These are phyloP conservation scores for Penium margaritaceum DNA, from an alignment of 139 green algal genomes.

Conservation along the genomic window DNA sequence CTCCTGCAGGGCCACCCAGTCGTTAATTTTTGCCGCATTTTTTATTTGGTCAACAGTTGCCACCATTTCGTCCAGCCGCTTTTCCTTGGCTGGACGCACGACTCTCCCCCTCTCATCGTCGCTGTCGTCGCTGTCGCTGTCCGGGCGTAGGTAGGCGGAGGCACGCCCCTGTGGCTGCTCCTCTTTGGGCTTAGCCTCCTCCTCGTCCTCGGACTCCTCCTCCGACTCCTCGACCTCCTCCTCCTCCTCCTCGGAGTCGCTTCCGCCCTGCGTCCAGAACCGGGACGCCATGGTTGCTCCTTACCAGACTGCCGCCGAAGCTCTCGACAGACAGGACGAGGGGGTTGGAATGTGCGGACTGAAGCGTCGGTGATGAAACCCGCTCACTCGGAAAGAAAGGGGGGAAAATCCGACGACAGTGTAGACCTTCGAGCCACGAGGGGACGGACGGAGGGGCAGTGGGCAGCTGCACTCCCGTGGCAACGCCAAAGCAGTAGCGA, in stretches of 20 bases:
- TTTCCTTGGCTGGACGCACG: constrained; percentile 77
- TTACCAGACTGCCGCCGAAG: too few species aligned
- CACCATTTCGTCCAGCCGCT: constrained; percentile 74
- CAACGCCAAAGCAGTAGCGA: too few species aligned
- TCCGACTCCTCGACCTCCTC: constrained; percentile 29
- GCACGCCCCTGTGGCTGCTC: neutral
- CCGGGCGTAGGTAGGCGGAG: constrained; percentile 50
- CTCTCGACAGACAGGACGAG: too few species aligned
- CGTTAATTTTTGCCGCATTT: constrained; percentile 98
- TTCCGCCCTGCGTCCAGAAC: constrained; percentile 24
- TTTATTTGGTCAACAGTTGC: constrained; percentile 63
- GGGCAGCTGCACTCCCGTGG: too few species aligned
- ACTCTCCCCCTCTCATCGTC: constrained; percentile 60
- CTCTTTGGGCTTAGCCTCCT: constrained; percentile 23
- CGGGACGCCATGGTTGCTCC: too few species aligned
- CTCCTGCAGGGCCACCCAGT: constrained; percentile 78
- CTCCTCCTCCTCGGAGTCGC: constrained; percentile 37
- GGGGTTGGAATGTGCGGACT: too few species aligned
- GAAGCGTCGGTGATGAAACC: too few species aligned
- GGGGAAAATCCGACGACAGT: too few species aligned
- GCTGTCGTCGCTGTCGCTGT: constrained; percentile 57
- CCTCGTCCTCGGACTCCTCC: constrained; percentile 39
- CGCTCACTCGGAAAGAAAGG: too few species aligned
- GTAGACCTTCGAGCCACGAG: too few species aligned
- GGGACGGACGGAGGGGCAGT: too few species aligned